Conservation (phyloP, 176 grass and related monocot genomes). For the Echinochloa phyllopogon region DNA sequence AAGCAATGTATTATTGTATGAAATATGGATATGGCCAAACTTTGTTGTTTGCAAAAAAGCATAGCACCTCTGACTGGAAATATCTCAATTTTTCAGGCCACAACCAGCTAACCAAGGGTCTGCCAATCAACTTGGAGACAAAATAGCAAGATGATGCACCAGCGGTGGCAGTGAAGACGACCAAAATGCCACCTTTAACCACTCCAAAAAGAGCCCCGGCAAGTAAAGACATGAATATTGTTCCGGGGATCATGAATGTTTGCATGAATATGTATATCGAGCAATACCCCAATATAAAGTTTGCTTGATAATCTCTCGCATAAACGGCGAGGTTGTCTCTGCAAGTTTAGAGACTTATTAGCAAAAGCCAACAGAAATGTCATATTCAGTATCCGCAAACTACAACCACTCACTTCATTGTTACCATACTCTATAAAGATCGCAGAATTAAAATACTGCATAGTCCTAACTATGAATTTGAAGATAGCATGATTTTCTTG, state of each 20-base stretch:
- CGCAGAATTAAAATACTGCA: conserved; percentile 7
- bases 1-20: not conserved
- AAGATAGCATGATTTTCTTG: conserved; percentile 2
- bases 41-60: conserved; percentile 25
- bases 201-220: conserved; percentile 98
- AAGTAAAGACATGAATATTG: conserved; percentile 99
- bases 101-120: conserved; percentile 84
- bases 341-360: conserved; percentile 57
- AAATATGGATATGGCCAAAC: conserved; percentile 14
- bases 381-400: not conserved
- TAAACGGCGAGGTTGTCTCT: conserved; percentile 96
- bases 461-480: not conserved
- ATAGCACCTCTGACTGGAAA: conserved; percentile 89
- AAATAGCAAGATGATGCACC: conserved; percentile 95
- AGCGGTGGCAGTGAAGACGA: conserved; percentile 91
- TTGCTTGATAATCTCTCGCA: conserved; percentile 81
- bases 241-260: conserved; percentile 98
- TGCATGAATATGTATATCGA: conserved; percentile 99
- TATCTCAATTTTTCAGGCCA: conserved; percentile 93
- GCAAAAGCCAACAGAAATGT: not conserved
- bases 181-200: conserved; percentile 78
- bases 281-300: conserved; percentile 97
- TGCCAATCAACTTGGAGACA: conserved; percentile 94
- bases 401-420: conserved; percentile 6
- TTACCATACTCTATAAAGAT: not conserved